These are phyloP conservation scores for Pestalotiopsis sp. DNA, from an alignment of 2,329 filamentous ascomycete genomes.

Conservation along the genomic window DNA sequence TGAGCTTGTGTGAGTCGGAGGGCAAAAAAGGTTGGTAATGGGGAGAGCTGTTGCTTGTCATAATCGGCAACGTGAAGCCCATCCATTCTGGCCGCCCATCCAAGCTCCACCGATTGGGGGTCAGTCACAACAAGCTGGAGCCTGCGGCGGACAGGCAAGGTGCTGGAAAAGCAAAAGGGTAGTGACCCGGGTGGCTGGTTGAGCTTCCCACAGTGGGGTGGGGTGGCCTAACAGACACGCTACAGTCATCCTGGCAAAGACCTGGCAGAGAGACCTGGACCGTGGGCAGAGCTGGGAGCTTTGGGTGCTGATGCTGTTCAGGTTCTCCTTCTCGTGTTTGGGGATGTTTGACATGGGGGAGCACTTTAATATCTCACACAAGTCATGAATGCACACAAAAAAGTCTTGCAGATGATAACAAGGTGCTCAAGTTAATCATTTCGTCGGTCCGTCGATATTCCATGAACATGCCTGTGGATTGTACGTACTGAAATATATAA, in stretches of 20 bases:
- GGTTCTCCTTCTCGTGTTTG: background rate
- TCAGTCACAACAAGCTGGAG: background rate
- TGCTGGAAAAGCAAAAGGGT: background rate
- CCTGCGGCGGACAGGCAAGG: background rate
- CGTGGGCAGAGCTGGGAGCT: background rate
- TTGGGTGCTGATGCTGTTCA: background rate
- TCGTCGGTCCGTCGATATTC: too few species aligned
- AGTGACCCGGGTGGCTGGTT: conserved; percentile 13
- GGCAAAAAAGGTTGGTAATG: background rate
- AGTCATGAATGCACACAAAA: too few species aligned
- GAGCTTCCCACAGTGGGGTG: background rate
- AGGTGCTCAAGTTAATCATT: too few species aligned
- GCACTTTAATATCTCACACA: too few species aligned
- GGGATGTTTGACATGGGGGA: background rate
- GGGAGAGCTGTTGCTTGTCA: background rate
- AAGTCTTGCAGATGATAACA: too few species aligned
- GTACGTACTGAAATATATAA: background rate
- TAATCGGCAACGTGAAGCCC: background rate
- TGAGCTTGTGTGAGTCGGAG: background rate
- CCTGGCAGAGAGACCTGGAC: background rate
- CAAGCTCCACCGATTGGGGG: conserved; percentile 1
- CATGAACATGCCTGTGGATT: too few species aligned
- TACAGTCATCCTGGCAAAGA: conserved; percentile 1
- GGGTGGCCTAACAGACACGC: background rate
- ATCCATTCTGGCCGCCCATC: background rate